Evolutionary conservation across 306 rosid species (phyloP).

Genomic region (Vicia villosa): DNA sequence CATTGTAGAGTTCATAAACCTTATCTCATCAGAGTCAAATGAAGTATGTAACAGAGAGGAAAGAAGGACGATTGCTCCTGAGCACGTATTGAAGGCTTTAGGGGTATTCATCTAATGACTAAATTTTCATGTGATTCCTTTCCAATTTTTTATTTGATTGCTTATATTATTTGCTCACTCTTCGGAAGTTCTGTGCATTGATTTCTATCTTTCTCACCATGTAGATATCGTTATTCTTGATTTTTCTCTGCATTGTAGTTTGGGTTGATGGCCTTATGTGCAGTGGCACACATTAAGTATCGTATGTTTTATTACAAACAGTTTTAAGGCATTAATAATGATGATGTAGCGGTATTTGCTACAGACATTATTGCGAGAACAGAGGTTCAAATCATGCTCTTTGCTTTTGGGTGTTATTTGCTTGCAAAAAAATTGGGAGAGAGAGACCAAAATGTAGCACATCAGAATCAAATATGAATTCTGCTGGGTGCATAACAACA

Average conservation of each 20-base stretch:
- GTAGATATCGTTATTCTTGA: background rate
- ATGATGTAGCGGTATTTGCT: background rate
- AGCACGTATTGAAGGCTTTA: slow-evolving; percentile 90
- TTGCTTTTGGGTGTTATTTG: background rate
- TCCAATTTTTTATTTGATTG: background rate
- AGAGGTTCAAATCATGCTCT: background rate
- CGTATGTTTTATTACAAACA: background rate
- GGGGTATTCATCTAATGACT: slow-evolving; percentile 51
- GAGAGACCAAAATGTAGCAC: background rate
- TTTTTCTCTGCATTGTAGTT: slow-evolving; percentile 1
- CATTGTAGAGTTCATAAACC: slow-evolving; percentile 89
- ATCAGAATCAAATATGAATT: background rate
- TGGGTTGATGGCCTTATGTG: too few species aligned
- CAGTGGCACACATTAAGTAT: too few species aligned
- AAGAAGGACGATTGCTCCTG: slow-evolving; percentile 94
- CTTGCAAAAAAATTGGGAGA: background rate
- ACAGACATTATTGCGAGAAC: background rate
- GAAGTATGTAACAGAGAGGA: slow-evolving; percentile 91
- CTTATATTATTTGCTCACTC: slow-evolving; percentile 8
- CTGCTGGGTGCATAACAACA: background rate
- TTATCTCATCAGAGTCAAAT: slow-evolving; percentile 85
- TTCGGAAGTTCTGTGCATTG: background rate
- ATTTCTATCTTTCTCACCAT: background rate
- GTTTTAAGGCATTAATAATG: background rate
- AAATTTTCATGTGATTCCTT: slow-evolving; percentile 7